Percentiles rank a stretch among this genome's conserved stretches.
phyloP scores from a whole-genome alignment of 148 eudicot genomes.

The Chenopodium album region DNA sequence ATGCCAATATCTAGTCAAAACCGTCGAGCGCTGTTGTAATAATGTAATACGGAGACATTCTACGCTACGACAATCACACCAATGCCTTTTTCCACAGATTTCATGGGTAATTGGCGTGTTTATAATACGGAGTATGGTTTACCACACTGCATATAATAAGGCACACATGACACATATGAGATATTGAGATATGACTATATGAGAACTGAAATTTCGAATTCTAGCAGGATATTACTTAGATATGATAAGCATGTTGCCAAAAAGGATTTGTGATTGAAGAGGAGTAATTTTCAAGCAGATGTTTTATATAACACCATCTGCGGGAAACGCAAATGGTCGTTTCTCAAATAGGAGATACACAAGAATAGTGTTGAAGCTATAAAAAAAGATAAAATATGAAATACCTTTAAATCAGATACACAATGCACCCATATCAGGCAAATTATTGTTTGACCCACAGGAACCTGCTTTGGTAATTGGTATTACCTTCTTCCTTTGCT shows the following conservation, averaged over 20 bases:
- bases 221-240: neutral
- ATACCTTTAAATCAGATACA: conserved; percentile 62
- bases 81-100: neutral
- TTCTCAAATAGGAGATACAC: neutral
- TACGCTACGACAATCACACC: neutral
- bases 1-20: neutral
- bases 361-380: neutral
- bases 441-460: conserved; percentile 36
- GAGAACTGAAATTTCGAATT: neutral
- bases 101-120: neutral
- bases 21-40: neutral
- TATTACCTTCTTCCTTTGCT: conserved; percentile 62
- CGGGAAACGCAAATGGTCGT: neutral
- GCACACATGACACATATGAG: neutral
- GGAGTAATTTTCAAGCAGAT: neutral
- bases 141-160: neutral
- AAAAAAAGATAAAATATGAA: neutral
- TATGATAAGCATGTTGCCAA: neutral
- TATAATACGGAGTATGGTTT: neutral
- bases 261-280: neutral
- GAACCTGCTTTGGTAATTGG: conserved; percentile 28
- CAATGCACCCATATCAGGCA: conserved; percentile 77
- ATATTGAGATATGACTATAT: no score
- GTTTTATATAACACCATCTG: neutral
- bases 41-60: neutral